Evolutionary conservation across 768 basidiomycete genomes (phyloP).

Genomic region (Podaxis mareebaensis): DNA sequence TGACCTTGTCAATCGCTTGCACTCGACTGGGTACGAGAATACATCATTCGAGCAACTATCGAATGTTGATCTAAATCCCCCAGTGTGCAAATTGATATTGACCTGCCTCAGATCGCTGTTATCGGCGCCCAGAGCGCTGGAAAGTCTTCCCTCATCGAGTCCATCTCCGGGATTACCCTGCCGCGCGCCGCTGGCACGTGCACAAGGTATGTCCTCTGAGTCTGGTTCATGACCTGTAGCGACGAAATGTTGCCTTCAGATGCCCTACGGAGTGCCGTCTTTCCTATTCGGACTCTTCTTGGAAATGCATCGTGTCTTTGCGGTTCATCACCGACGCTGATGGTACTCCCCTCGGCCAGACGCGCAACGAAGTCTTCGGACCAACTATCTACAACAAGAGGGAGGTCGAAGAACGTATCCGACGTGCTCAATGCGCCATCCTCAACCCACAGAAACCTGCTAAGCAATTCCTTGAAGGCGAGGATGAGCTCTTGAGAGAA

Average conservation of each 20-base stretch:
- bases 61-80: neutral
- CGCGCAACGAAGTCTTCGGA: slow-evolving; percentile 45
- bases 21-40: slow-evolving; percentile 48
- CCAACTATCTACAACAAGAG: slow-evolving; percentile 46
- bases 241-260: slow-evolving; percentile 27
- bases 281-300: slow-evolving; percentile 36
- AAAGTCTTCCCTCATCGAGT: slow-evolving; percentile 65
- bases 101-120: slow-evolving; percentile 72
- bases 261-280: slow-evolving; percentile 62
- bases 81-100: slow-evolving; percentile 70
- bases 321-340: slow-evolving; percentile 42
- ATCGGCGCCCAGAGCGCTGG: slow-evolving; percentile 68
- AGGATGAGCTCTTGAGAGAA: slow-evolving; percentile 22
- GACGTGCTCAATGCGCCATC: slow-evolving; percentile 65
- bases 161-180: slow-evolving; percentile 62
- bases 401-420: slow-evolving; percentile 65
- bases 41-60: neutral
- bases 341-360: slow-evolving; percentile 39
- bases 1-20: slow-evolving; percentile 52
- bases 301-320: slow-evolving; percentile 54
- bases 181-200: slow-evolving; percentile 64
- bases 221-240: neutral
- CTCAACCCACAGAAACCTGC: slow-evolving; percentile 49
- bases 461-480: slow-evolving; percentile 38
- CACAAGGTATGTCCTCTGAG: slow-evolving; percentile 52